phyloP scores from a whole-genome alignment of 2,329 filamentous ascomycete species.

The Trichoderma hamatum region DNA sequence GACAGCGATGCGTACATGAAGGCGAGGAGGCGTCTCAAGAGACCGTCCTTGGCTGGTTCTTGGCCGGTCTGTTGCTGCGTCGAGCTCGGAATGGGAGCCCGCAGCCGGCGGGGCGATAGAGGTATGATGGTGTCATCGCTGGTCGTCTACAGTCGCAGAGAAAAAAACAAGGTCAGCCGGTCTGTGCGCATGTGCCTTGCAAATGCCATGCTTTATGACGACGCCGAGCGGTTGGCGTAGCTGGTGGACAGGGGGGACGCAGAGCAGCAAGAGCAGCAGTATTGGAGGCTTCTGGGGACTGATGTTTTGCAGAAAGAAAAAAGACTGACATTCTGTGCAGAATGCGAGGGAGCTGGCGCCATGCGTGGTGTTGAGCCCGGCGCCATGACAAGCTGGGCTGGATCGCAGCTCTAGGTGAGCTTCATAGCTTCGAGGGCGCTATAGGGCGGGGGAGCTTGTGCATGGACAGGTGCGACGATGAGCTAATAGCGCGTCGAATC shows the following conservation, averaged over 20 bases:
- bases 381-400: conserved; percentile 2
- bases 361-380: conserved; percentile 14
- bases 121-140: conserved; percentile 17
- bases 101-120: conserved; percentile 19
- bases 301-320: neutral
- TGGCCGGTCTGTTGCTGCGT: neutral
- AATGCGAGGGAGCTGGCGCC: neutral
- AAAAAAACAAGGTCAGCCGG: conserved; percentile 15
- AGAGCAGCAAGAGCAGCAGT: neutral
- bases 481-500: conserved; percentile 10
- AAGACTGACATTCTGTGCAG: neutral
- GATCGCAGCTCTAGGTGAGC: neutral
- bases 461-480: neutral
- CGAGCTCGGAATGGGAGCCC: neutral
- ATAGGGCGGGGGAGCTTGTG: conserved; percentile 6
- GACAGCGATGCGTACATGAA: conserved; percentile 11
- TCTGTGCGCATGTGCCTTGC: conserved; percentile 16
- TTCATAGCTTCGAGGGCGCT: conserved; percentile 17
- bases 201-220: neutral
- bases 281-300: neutral
- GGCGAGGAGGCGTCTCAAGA: conserved; percentile 13
- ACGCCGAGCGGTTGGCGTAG: neutral
- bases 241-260: neutral
- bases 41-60: conserved; percentile 10
- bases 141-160: conserved; percentile 5